Evolutionary conservation across 2,329 filamentous ascomycete species (phyloP), one percentile per base, ranked within the genome.

Genomic region (Rugonectria rugulosa): DNA sequence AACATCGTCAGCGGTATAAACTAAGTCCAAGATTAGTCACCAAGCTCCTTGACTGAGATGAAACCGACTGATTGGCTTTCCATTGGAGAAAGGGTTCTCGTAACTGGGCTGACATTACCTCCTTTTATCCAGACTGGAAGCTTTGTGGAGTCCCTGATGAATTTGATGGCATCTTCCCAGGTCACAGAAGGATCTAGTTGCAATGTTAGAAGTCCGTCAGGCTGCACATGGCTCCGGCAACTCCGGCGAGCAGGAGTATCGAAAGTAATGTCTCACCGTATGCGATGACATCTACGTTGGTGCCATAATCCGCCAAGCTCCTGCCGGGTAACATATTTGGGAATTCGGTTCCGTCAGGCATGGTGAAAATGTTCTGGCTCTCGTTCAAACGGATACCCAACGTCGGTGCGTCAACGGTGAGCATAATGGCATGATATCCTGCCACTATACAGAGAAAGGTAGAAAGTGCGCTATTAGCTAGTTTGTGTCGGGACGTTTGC

Each of bases 121-220:
- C 71, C 71, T 56, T 73, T 73, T 34, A 70, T 64, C 53, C 72
- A 69, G n/a, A 73, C 61, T 10, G 70, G 68, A 83, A 79, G 55
- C 78, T 81, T 77, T 23, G 6, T 2, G 75, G 64, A 44, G 5
- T 55, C 24, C 1, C 86, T 83, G 21, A 90, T 68, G 86, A 87
- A 91, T 7, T 80, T 75, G 4, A 90, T 78, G 68, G 88, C 88
- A 4, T 44, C 53, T 44, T 83, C 80, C 88, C 88, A 91, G 78
- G 74, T 86, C 79, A 9, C 82, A 79, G 15, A 61, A 10, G 63
- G 57, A 14, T 64, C 60, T 38, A 61, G 61, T 47, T 61, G 59
- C 32, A 61, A 51, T 17, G 42, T 57, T 36, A 53, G 57, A 2
- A 38, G 20, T 2, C 38, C 59, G 19, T 57, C 50, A 8, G 40